Evolutionary conservation across 2,329 filamentous ascomycete genomes (phyloP), one percentile per base, ranked within the genome.

Genomic region (Kalmusia sp.): DNA sequence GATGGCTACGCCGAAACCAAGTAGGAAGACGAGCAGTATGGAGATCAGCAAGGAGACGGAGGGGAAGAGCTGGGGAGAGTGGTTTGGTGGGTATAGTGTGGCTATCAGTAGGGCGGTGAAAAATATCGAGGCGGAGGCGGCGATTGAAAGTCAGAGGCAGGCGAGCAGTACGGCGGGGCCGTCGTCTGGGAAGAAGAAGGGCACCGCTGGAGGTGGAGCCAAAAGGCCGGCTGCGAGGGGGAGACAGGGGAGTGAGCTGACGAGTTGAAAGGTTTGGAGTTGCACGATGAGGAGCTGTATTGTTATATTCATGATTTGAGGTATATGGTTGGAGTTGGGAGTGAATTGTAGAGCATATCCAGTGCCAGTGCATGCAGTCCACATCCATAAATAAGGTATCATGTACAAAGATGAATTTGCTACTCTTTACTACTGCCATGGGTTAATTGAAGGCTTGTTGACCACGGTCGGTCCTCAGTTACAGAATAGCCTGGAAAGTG

Each of bases 1-100:
- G 9, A 55, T 54, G 1, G 43, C 48, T 25, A 46, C 3, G 19
- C 31, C 51, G 19, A 59, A 47, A 12, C 55, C 59, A 5, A 62
- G 51, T 24, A 47, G 33, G 3, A 51, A 46, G 15, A 27, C 34
- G 19, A 35, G 41, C 8, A 38, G 45, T 4, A 34, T 62, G 49
- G 62, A 66, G n/a, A 53, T 64, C 6, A 49, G 44, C 2, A 58
- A 50, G 1, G 62, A 63, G 4, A 49, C 52, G 4, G 57, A 50
- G 1, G 62, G 61, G 0, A 67, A 68, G 59, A 66, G 65, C 28
- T 74, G 72, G 72, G 56, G 68, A 6, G 72, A 74, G 45, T 74
- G 71, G 71, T 71, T 74, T 45, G 72, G 72, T 0, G 72, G 70
- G 14, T 74, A 74, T 47, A 74, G 70, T 43, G 56, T 74, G 54